These are phyloP conservation scores for Thalassiosira mediterranea DNA, from an alignment of 352 stramenopile species.

Conservation along the genomic window DNA sequence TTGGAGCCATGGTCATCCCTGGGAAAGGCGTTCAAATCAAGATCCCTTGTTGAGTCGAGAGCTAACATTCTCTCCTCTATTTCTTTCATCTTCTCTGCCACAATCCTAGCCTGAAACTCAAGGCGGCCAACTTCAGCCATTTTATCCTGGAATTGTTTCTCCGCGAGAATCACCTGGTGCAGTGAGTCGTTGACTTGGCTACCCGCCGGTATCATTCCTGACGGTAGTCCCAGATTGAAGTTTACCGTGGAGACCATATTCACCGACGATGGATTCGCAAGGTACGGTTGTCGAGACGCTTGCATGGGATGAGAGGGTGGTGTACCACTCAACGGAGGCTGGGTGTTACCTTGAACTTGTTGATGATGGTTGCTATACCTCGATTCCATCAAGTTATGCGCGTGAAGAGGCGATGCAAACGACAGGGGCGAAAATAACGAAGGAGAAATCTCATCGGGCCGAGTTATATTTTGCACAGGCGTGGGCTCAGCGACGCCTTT, in stretches of 20 bases:
- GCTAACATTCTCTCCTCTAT: slow-evolving; percentile 45
- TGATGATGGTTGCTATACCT: slow-evolving; percentile 4
- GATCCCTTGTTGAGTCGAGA: too few relatives aligned
- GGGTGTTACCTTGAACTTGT: slow-evolving; percentile 10
- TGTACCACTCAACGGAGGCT: neutral
- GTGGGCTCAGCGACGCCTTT: too few relatives aligned
- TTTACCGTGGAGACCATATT: too few relatives aligned
- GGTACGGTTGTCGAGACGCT: neutral
- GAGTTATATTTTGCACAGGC: slow-evolving; percentile 20
- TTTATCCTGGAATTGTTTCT: slow-evolving; percentile 47
- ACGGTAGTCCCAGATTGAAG: neutral
- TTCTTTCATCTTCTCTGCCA: slow-evolving; percentile 34
- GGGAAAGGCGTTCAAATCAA: slow-evolving; percentile 11
- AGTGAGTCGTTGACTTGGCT: slow-evolving; percentile 11
- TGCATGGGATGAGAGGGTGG: neutral
- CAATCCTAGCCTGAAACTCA: slow-evolving; percentile 39
- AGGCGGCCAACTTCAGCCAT: slow-evolving; percentile 37
- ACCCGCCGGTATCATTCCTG: neutral
- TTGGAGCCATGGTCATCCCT: slow-evolving; percentile 16
- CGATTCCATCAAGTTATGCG: slow-evolving; percentile 14
- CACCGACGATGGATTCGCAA: slow-evolving; percentile 8
- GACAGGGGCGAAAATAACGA: slow-evolving; percentile 32
- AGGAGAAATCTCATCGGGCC: slow-evolving; percentile 8
- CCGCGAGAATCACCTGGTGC: slow-evolving; percentile 24
- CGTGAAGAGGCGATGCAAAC: slow-evolving; percentile 28